Base-by-base conservation (phyloP, 179 eudicot genomes). In the Heliamphora pulchella region DNA sequence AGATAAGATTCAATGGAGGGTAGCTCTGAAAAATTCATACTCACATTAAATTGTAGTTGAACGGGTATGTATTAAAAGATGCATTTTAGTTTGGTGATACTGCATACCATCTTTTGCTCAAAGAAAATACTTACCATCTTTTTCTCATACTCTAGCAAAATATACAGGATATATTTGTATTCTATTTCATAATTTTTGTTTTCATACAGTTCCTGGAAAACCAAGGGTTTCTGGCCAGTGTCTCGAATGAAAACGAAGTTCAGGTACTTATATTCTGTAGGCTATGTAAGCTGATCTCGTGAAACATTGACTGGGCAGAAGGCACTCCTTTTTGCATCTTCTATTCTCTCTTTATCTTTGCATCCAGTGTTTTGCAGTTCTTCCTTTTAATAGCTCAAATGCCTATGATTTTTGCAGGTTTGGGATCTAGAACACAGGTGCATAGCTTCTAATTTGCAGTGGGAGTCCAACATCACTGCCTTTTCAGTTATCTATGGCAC, bases 381-480 rank as follows among this genome's bases (percentile, higher is more conserved):
- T 78, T 20, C 74, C 41, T n/a, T 62, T 66, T 54, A 43, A 9
- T 54, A 41, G 78, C 48, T 48, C 41, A 53, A 59, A 80, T 71
- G 22, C 62, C 47, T 57, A 75, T 77, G 44, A 55, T 22, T 80
- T 44, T 78, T 71, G 68, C 90, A 96, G 99, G 93, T 96, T 51
- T 94, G 99, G 99, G 95, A 96, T 87, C 97, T 96, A 15, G 94
- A 90, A 82, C 85, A 78, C 77, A 91, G 98, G 87, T 80, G 85
- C 83, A 83, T 91, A 79, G 86, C 89, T 70, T 86, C 91, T 82
- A 81, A 85, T 76, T 79, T 92, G 81, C 90, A 88, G 77, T 96
- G 99, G 99, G 86, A 89, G 63, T 87, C 95, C 81, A 94, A 90
- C 87, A 89, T 96, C 86, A 96, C 97, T 74, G 91, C 98, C 59